Base-by-base conservation (phyloP, 2,329 filamentous ascomycete genomes). In the Trichoderma sp. region DNA sequence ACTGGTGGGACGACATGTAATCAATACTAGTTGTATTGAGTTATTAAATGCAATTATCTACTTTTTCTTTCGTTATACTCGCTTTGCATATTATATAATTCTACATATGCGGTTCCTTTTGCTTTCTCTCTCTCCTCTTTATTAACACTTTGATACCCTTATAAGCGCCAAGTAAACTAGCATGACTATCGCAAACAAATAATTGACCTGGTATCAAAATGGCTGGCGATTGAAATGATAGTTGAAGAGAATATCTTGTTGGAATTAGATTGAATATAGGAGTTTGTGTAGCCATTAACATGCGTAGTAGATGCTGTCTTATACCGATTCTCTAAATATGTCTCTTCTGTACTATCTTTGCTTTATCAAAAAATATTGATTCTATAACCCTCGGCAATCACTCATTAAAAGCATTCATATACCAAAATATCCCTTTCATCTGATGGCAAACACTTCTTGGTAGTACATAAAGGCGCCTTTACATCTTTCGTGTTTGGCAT, bases 21-120 rank as follows among this genome's bases (percentile, higher is more conserved):
- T 21, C 0, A 21, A 21, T 16, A 0, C 8, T 2, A 12, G 18
- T n/a, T 21, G 1, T n/a, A 1, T 5, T 21, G 21, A 4, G 18
- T 6, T 7, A 0, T 50, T 1, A 5, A 7, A 50, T 41, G n/a
- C 7, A 11, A 1, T 50, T 8, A 21, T 50, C 2, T 21, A 3
- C 45, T 9, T 1, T 16, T n/a, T 50, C 16, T 21, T 50, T 4
- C 5, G 1, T 50, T 11, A 21, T 3, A 11, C 45, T 50, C 1
- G 0, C 18, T 53, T 21, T 21, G n/a, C n/a, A 5, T 50, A 1
- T 2, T 9, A 21, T 50, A 12, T 0, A 2, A 21, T 50, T 21
- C 2, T 0, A 12, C 2, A 21, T 12, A 11, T 6, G 21, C n/a
- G n/a, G 45, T 2, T 21, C 5, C 45, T 53, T 53, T 12, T 53